phyloP scores from a whole-genome alignment of 2,329 filamentous ascomycete species.

The Proliferodiscus dingleyae region DNA sequence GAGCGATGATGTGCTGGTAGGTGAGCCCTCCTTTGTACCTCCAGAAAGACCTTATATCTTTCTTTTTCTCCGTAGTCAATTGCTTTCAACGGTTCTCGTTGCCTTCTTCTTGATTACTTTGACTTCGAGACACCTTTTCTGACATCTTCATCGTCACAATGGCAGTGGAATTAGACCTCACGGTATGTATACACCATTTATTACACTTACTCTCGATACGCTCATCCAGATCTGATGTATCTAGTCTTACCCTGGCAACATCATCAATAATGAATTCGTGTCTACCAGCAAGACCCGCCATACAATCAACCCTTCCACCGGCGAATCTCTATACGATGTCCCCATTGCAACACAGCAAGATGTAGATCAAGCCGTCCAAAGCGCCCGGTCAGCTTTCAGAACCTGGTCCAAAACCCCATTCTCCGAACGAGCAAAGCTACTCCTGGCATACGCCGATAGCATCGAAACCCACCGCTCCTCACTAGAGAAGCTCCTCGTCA shows the following conservation, averaged over 20 bases:
- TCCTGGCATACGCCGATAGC: background rate
- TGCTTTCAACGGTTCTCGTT: too few species aligned
- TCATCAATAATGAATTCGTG: slow-evolving; percentile 11
- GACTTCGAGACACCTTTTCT: too few species aligned
- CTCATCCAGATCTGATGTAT: too few species aligned
- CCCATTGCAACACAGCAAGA: slow-evolving; percentile 39
- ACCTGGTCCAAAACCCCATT: slow-evolving; percentile 41
- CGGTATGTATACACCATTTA: too few species aligned
- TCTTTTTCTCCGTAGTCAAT: too few species aligned
- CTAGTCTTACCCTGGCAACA: slow-evolving; percentile 2
- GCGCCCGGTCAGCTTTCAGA: slow-evolving; percentile 41
- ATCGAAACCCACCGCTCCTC: slow-evolving; percentile 32
- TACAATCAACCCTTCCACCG: slow-evolving; percentile 12
- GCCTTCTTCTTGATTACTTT: too few species aligned
- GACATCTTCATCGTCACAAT: too few species aligned
- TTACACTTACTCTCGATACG: too few species aligned
- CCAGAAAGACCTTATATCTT: too few species aligned
- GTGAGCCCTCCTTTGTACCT: too few species aligned
- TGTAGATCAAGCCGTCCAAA: slow-evolving; percentile 42
- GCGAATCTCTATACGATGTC: slow-evolving; percentile 17
- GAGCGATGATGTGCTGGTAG: too few species aligned
- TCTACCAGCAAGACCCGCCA: slow-evolving; percentile 1
- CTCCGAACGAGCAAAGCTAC: slow-evolving; percentile 37
- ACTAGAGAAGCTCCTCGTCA: slow-evolving; percentile 40
- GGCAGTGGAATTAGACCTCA: too few species aligned